These are phyloP conservation scores for Lepidium didymum DNA, from an alignment of 345 rosid genomes.

Conservation along the genomic window DNA sequence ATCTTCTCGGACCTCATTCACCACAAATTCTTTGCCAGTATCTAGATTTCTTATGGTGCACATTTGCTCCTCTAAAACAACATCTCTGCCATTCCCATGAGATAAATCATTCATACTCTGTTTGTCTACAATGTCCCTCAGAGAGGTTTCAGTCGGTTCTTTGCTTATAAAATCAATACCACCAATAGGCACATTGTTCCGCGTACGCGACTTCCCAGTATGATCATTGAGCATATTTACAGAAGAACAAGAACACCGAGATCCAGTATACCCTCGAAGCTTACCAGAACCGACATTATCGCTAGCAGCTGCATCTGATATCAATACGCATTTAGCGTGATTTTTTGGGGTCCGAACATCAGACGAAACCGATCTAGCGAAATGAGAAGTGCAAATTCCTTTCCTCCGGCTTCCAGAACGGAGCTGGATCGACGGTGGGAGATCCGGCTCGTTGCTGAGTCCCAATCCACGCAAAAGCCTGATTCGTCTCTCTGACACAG, in stretches of 20 bases:
- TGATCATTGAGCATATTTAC: slow-evolving; percentile 17
- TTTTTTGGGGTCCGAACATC: slow-evolving; percentile 26
- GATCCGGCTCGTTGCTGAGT: slow-evolving; percentile 46
- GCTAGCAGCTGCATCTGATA: slow-evolving; percentile 36
- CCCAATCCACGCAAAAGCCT: slow-evolving; percentile 63
- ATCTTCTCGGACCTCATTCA: slow-evolving; percentile 75
- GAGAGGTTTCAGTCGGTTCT: slow-evolving; percentile 29
- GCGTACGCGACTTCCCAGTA: slow-evolving; percentile 12
- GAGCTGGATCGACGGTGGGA: slow-evolving; percentile 32
- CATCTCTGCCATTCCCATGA: slow-evolving; percentile 25
- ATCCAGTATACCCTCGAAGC: slow-evolving; percentile 23
- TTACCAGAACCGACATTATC: slow-evolving; percentile 25
- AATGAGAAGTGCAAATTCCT: slow-evolving; percentile 23
- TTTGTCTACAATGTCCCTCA: slow-evolving; percentile 25
- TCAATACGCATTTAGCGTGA: slow-evolving; percentile 28
- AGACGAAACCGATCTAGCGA: slow-evolving; percentile 37
- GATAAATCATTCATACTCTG: neutral
- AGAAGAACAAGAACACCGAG: slow-evolving; percentile 35
- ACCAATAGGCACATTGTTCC: slow-evolving; percentile 17
- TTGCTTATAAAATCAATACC: slow-evolving; percentile 24
- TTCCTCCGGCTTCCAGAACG: slow-evolving; percentile 27
- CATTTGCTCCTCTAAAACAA: slow-evolving; percentile 31
- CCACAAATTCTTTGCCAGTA: slow-evolving; percentile 80
- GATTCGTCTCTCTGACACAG: slow-evolving; percentile 68
- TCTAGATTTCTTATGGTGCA: slow-evolving; percentile 81